Evolutionary conservation across 176 grass and related monocot species (phyloP), one percentile per base, ranked within the genome.

Genomic region (Zoysia japonica): DNA sequence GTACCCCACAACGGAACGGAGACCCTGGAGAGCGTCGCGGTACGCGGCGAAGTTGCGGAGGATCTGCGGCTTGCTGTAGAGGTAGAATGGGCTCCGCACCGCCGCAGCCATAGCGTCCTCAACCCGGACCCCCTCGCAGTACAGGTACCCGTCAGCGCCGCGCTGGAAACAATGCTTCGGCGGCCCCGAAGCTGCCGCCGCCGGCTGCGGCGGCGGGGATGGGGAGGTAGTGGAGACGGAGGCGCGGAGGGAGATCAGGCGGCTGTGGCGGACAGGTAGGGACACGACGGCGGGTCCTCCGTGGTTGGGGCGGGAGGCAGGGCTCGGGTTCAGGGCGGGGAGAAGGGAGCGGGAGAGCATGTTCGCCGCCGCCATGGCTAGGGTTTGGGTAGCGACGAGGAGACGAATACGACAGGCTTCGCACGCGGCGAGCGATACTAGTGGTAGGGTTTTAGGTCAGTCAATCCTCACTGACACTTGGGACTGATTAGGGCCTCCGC

Each of bases 11-110:
- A 98, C 66, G 10, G 95, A 90, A 49, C 85, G 85, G 75, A 98
- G 78, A 13, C 90, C 95, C 69, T 81, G 66, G 80, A 98, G 95
- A 10, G 95, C 95, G n/a, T 87, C 81, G 41, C 81, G 57, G 71
- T 94, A 97, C 28, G 91, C 89, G 56, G 81, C 61, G 78, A 87
- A 90, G 85, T 98, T 98, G 67, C 92, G 88, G 65, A 89, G 85
- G 28, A 98, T 86, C 86, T 98, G 95, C 9, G 84, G 89, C 90
- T 91, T 98, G 88, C 91, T 98, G 74, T 98, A 98, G 20, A 98
- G 88, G 28, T 98, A 98, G 79, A 94, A 98, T 74, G 95, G 95
- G 81, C 85, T 98, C 73, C 92, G 69, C 75, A 85, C 95, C 1
- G 81, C 95, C 50, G 75, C 90, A 46, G 71, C 88, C 85, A 98